Evolutionary conservation across 306 rosid species (phyloP).

Genomic region (Dryas alaskensis): DNA sequence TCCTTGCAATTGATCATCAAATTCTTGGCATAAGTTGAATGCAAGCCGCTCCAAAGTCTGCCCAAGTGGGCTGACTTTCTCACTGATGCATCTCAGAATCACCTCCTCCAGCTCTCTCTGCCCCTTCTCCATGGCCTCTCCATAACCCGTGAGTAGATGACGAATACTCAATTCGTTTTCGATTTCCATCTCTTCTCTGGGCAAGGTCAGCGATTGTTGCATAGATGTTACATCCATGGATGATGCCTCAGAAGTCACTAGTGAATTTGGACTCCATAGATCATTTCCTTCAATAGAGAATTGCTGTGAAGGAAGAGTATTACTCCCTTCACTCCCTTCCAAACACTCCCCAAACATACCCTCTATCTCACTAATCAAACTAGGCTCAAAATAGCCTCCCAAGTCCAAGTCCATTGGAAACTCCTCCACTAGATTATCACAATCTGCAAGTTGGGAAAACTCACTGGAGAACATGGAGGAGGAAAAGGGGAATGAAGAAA

Average conservation of each 20-base stretch:
- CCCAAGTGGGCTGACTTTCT: conserved; percentile 48
- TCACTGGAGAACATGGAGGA: conserved; percentile 24
- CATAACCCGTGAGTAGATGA: conserved; percentile 48
- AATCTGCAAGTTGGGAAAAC: conserved; percentile 18
- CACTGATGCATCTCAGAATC: conserved; percentile 40
- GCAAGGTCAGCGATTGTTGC: conserved; percentile 39
- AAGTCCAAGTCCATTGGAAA: conserved; percentile 37
- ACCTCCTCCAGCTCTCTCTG: conserved; percentile 41
- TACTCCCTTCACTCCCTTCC: conserved; percentile 43
- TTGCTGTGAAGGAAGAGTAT: conserved; percentile 26
- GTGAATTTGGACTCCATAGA: conserved; percentile 47
- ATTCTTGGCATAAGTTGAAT: conserved; percentile 41
- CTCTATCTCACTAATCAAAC: conserved; percentile 15
- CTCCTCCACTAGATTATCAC: conserved; percentile 34
- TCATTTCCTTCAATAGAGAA: conserved; percentile 26
- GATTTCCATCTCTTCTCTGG: conserved; percentile 42
- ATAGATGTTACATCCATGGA: conserved; percentile 19
- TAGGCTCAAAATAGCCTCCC: conserved; percentile 28
- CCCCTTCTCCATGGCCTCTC: conserved; percentile 44
- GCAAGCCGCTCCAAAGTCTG: conserved; percentile 49
- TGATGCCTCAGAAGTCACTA: conserved; percentile 41
- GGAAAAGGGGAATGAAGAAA: conserved; percentile 19
- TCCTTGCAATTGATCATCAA: conserved; percentile 16
- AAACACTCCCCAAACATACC: conserved; percentile 11
- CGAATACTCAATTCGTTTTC: conserved; percentile 37